phyloP scores from a whole-genome alignment of 2,329 filamentous ascomycete species.

The Penicillium sp. region DNA sequence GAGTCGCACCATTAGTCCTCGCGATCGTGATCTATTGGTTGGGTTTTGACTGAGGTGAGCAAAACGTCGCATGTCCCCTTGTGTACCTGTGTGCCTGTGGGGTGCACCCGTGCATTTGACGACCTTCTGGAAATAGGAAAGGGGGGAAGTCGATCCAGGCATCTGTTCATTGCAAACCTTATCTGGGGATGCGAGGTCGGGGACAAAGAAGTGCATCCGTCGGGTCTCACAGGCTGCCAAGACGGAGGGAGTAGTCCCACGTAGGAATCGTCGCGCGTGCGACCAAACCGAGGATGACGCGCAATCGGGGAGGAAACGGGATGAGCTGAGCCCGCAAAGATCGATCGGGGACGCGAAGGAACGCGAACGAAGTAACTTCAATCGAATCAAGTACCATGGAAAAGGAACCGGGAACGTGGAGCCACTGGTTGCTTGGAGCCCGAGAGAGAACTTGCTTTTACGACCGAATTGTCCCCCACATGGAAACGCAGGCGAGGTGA shows the following conservation, averaged over 20 bases:
- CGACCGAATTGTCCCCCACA: slow-evolving; percentile 20
- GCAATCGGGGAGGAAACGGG: background rate
- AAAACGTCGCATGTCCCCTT: slow-evolving; percentile 3
- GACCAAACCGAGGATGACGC: background rate
- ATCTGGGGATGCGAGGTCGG: slow-evolving; percentile 11
- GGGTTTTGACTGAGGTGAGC: background rate
- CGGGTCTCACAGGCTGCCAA: slow-evolving; percentile 14
- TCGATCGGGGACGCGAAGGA: background rate
- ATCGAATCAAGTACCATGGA: slow-evolving; percentile 13
- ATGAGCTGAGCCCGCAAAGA: background rate
- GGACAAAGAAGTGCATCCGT: slow-evolving; percentile 13
- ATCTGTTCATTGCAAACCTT: slow-evolving; percentile 19
- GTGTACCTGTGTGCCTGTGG: background rate
- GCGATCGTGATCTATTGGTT: background rate
- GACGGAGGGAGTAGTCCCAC: slow-evolving; percentile 3
- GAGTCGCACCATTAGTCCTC: slow-evolving; percentile 8
- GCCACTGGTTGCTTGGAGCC: slow-evolving; percentile 4
- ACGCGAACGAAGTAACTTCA: background rate
- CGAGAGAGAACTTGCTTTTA: slow-evolving; percentile 23
- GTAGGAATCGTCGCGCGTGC: slow-evolving; percentile 11
- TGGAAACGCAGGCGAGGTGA: slow-evolving; percentile 17
- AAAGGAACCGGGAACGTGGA: slow-evolving; percentile 16
- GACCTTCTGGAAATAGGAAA: slow-evolving; percentile 11
- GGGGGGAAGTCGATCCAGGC: slow-evolving; percentile 8
- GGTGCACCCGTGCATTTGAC: background rate